Evolutionary conservation across 345 rosid species (phyloP), one percentile per base, ranked within the genome.

Genomic region (Ricinus communis): DNA sequence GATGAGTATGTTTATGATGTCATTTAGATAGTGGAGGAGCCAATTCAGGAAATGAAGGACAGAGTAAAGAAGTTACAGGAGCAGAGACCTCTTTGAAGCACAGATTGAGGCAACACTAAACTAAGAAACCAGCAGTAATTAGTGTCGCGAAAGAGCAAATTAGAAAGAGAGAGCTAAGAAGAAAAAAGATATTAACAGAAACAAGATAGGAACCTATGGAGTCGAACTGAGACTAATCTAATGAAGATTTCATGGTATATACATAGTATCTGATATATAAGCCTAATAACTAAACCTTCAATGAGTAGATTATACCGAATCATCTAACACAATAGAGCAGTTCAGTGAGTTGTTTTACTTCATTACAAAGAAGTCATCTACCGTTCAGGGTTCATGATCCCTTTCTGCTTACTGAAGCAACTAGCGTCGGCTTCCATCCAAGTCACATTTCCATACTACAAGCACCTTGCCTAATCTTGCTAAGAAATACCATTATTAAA

Each of bases 231-330:
- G 73, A 55, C 61, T 38, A 71, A 47, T 57, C 78, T 77, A 46
- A 55, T 63, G 60, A 64, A 73, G 82, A 74, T 53, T 67, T 79
- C 68, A 73, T 68, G 40, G 71, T 77, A 85, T 83, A 69, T 81
- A 81, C 87, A 82, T 13, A 5, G 68, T 74, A 77, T 69, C 69
- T 16, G 50, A 68, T 27, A 66, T 51, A 49, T 19, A 71, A 19
- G 22, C 69, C 82, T 80, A 75, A 52, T 72, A 31, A 25, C 66
- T 50, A 65, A 50, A 64, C 7, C 25, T 24, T 33, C 56, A 49
- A 15, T 21, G 16, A 70, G 45, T 51, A 72, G 41, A 53, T 62
- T 55, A 64, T 18, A 33, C 66, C 28, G 30, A 76, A 53, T 50
- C n/a, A 19, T 50, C 45, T 14, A 46, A 36, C 47, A 47, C 16